Evolutionary conservation across 306 rosid genomes (phyloP).

Genomic region (Nissolia schottii): DNA sequence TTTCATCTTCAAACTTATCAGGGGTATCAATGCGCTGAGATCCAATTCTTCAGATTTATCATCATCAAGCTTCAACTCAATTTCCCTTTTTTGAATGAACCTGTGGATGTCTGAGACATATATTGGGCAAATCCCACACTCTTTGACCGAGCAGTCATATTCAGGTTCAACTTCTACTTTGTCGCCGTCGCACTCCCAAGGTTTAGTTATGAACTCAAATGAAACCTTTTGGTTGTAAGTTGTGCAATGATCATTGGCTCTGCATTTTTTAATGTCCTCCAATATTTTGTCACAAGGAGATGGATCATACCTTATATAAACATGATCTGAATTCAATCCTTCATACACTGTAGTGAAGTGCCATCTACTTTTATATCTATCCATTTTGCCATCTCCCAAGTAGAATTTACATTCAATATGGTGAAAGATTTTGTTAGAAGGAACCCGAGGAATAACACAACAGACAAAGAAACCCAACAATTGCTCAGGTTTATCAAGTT

Average conservation of each 20-base stretch:
- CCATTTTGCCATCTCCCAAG: neutral
- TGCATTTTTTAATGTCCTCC: neutral
- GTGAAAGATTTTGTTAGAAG: neutral
- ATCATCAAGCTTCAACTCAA: neutral
- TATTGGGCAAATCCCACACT: conserved; percentile 1
- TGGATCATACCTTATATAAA: neutral
- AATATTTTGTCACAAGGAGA: neutral
- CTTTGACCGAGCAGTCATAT: neutral
- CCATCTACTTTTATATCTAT: too few species aligned
- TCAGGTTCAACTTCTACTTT: neutral
- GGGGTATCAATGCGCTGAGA: too few species aligned
- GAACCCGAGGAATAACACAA: neutral
- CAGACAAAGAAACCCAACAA: neutral
- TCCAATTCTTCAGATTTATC: too few species aligned
- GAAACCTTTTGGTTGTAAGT: neutral
- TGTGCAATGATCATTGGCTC: neutral
- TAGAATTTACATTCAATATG: neutral
- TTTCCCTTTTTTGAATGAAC: neutral
- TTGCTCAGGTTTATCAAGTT: neutral
- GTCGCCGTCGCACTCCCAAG: neutral
- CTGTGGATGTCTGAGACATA: neutral
- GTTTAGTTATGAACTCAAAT: neutral
- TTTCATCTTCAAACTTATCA: too few species aligned
- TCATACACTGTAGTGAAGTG: too few species aligned
- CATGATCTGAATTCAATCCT: neutral